Evolutionary conservation across 495 filamentous ascomycete species (phyloP), one percentile per base, ranked within the genome.

Genomic region (Penicillium bovifimosum): DNA sequence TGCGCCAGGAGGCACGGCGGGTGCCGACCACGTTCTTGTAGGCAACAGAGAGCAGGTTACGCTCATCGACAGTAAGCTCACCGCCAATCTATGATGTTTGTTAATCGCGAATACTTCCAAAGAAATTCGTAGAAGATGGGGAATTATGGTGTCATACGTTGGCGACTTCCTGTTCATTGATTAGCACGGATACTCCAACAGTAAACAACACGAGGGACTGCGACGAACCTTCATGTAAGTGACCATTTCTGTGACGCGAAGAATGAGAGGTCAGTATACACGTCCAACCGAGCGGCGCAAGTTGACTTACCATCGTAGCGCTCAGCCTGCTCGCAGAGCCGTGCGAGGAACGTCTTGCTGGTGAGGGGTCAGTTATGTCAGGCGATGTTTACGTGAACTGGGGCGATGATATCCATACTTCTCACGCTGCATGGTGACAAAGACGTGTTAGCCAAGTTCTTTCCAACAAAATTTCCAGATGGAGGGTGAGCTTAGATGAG

Each of bases 21-120:
- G 93, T 96, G 63, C 93, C 93, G 59, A 98, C 92, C 50, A 98
- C 93, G 75, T 98, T 98, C 87, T 98, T 98, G 86, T 98, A 98
- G 61, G 93, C 93, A 65, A 98, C 93, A 49, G 91, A 96, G 41
- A 98, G 85, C 40, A 98, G 88, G 80, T 99, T 99, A 74, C 93
- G 90, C 82, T 99, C 93, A 74, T 99, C 93, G 60, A 97, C 95
- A 53, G 87, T 88, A 66, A 99, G 87, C 53, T 77, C 74, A 62
- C 93, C 93, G 60, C 90, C 93, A 64, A 98, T 83, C 72, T 92
- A 84, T 24, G 50, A 61, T 47, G 55, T 31, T 53, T 50, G 70
- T 71, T 36, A 70, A 67, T 70, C 26, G 48, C 27, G 5, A n/a
- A 43, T 31, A 14, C 18, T 26, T 13, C 16, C 8, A 48, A 32